A percentile compares a stretch with the other conserved stretches of the same genome.
Conservation (phyloP, 208 protist species). For the Porcisia deanei region DNA sequence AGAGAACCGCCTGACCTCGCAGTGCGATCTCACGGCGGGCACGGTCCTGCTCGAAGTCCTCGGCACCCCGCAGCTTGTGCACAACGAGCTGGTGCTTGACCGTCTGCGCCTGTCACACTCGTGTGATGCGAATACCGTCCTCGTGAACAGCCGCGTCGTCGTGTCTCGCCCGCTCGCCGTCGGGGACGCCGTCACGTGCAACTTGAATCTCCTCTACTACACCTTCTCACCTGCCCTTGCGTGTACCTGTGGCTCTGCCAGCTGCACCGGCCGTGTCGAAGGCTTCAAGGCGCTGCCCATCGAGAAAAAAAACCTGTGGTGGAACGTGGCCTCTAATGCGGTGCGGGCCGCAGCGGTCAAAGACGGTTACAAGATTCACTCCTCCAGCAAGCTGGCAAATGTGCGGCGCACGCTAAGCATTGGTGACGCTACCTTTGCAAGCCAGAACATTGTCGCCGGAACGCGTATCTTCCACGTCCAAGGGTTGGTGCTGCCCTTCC, state of each 20-base stretch:
- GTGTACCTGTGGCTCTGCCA: slow-evolving; percentile 49
- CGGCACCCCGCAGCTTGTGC: slow-evolving; percentile 31
- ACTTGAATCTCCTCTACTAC: slow-evolving; percentile 68
- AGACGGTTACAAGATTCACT: slow-evolving; percentile 39
- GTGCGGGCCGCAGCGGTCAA: slow-evolving; percentile 50
- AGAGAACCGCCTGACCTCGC: slow-evolving; percentile 49
- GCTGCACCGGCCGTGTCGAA: slow-evolving; percentile 36
- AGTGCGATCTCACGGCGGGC: slow-evolving; percentile 57
- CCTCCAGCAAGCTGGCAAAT: slow-evolving; percentile 40
- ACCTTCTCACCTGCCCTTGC: slow-evolving; percentile 34
- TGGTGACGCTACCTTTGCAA: slow-evolving; percentile 67
- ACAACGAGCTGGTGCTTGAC: slow-evolving; percentile 44
- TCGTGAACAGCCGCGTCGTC: slow-evolving; percentile 69
- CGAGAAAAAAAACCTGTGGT: slow-evolving; percentile 40
- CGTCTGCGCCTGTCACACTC: slow-evolving; percentile 62
- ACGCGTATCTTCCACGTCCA: slow-evolving; percentile 69
- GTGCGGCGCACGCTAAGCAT: slow-evolving; percentile 43
- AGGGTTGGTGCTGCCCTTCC: slow-evolving; percentile 78
- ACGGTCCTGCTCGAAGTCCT: slow-evolving; percentile 54
- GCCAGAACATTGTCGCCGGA: slow-evolving; percentile 46
- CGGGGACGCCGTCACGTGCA: slow-evolving; percentile 68
- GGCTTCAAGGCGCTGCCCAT: slow-evolving; percentile 53
- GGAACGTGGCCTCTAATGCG: slow-evolving; percentile 38
- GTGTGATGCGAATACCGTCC: slow-evolving; percentile 73
- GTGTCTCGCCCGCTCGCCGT: slow-evolving; percentile 46